These are phyloP conservation scores for Olyra latifolia DNA, from an alignment of 176 grass and related monocot genomes.

Conservation along the genomic window DNA sequence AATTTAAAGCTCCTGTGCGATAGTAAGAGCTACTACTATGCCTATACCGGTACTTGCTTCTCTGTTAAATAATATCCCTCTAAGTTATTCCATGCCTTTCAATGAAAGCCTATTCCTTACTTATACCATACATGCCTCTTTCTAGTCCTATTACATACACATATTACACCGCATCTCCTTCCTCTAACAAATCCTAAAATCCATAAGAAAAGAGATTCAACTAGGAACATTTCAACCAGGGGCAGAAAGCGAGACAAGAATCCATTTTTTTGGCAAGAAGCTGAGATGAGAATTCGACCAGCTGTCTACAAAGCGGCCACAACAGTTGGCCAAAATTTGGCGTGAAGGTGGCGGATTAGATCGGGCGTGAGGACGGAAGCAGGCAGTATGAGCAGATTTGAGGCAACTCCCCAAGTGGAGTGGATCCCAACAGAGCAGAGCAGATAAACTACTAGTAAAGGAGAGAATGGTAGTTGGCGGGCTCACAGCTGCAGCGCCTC, in stretches of 20 bases:
- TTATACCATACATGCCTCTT: no score
- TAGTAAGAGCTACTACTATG: background rate
- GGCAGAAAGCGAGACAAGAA: background rate
- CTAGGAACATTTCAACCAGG: background rate
- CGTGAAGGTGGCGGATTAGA: background rate
- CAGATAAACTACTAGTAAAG: background rate
- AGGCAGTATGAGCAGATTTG: background rate
- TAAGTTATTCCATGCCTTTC: no score
- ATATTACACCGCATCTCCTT: no score
- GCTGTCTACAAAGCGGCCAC: background rate
- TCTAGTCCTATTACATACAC: no score
- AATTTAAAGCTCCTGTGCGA: background rate
- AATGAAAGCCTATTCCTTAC: no score
- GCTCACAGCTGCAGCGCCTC: conserved; percentile 50
- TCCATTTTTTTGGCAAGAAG: no score
- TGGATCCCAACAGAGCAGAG: background rate
- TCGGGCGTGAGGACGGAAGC: background rate
- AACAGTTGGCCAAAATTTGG: background rate
- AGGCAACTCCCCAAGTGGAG: background rate
- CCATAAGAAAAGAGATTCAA: background rate
- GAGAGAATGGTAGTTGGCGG: background rate
- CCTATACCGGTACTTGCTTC: no score
- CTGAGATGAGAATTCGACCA: background rate
- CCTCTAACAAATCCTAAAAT: no score
- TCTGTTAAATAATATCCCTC: no score